These are phyloP conservation scores for Cymodocea nodosa DNA, from an alignment of 116 monocot genomes.

Conservation along the genomic window DNA sequence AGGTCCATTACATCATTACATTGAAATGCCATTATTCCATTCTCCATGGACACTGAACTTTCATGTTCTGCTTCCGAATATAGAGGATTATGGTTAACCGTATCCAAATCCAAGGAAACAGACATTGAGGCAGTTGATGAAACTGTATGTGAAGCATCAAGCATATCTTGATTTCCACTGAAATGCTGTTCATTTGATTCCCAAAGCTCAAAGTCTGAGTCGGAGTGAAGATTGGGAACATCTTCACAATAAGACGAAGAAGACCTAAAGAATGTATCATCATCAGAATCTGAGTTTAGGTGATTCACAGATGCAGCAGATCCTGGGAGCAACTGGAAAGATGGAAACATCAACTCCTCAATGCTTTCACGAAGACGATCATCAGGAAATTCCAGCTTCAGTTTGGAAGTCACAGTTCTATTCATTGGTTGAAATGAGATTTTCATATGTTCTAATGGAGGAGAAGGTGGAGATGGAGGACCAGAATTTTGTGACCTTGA, in stretches of 20 bases:
- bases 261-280: conserved; percentile 82
- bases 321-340: conserved; percentile 61
- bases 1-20: conserved; percentile 21
- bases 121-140: conserved; percentile 29
- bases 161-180: conserved; percentile 14
- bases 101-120: conserved; percentile 18
- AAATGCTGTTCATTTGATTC: conserved; percentile 31
- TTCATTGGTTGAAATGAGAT: conserved; percentile 79
- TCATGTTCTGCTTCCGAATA: conserved; percentile 10
- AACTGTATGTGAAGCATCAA: conserved; percentile 28
- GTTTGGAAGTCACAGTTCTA: conserved; percentile 32
- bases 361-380: conserved; percentile 24
- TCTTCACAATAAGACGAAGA: conserved; percentile 65
- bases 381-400: conserved; percentile 53
- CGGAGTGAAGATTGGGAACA: conserved; percentile 33
- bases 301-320: conserved; percentile 20
- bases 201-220: conserved; percentile 85
- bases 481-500: conserved; percentile 19
- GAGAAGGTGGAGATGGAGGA: conserved; percentile 41
- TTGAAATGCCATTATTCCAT: conserved; percentile 21
- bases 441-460: conserved; percentile 91
- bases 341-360: conserved; percentile 59
- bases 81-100: conserved; percentile 12
- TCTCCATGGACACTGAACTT: conserved; percentile 17
- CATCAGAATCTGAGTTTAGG: conserved; percentile 67